Base-by-base conservation (phyloP, 352 stramenopile species). In the Blastocystis sp. region DNA sequence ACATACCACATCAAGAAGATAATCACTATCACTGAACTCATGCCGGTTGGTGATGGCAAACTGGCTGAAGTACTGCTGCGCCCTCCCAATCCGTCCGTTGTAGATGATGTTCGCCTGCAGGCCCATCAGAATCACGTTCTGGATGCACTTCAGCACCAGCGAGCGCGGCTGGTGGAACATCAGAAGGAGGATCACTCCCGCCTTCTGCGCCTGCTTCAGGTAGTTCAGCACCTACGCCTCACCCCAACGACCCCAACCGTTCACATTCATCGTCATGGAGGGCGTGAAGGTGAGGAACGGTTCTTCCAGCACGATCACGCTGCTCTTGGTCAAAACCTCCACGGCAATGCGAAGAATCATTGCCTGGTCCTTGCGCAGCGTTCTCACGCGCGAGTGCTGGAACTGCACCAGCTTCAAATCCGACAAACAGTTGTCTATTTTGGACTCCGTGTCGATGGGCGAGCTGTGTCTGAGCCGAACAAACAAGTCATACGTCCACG, bases 211-310 rank as follows among this genome's bases (percentile, higher is more conserved):
- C 6, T 69, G 40, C 34, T 68, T 84, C 54, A 84, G 61, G 34
- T 84, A 84, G 60, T 17, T 52, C 3, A 84, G 61, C 21, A 81
- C 71, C 71, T 81, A 66, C 42, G 7, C 14, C 21, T 40, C 21
- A 79, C 24, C 3, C 14, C 3, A n/a, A 65, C 17, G n/a, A 65
- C 54, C 21, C 48, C 48, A 7, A 57, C 54, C 0, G 0, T 28
- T n/a, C 45, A 84, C 74, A 48, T 84, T 84, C 3, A 84, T 68
- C 21, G 74, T 84, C 74, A 84, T 84, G 21, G 74, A 70, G 19
- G 74, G 74, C 9, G 74, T 84, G 54, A 84, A 84, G 21, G 74
- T 59, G 24, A 69, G 9, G 34, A 84, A 84, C 3, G 74, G 74
- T 10, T 84, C 74, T 11, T 84, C 42, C 21, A 84, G 74, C 28